Percentiles rank a stretch among this genome's conserved stretches.
Conservation (phyloP, 805 yeast genomes). For the Saccharomyces jurei region DNA sequence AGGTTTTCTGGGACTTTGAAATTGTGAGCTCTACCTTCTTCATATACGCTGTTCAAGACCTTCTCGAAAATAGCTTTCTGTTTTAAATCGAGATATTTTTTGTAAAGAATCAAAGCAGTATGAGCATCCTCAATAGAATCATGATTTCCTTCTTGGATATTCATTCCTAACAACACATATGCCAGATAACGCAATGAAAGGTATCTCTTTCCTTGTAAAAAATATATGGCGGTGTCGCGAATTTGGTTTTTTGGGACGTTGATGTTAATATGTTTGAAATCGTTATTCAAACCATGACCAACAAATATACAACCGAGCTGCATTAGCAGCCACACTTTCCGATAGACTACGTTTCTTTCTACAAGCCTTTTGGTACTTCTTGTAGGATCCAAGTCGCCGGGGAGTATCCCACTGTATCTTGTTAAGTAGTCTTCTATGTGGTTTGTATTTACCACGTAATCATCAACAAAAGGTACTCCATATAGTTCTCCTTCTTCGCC, state of each 20-base stretch:
- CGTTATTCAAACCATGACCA: constrained; percentile 89
- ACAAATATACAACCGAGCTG: constrained; percentile 87
- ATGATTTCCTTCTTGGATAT: constrained; percentile 88
- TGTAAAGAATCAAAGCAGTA: constrained; percentile 73
- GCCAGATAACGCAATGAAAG: constrained; percentile 81
- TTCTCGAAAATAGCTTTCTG: constrained; percentile 51
- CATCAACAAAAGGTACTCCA: constrained; percentile 85
- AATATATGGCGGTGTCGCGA: constrained; percentile 80
- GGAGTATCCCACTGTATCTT: constrained; percentile 85
- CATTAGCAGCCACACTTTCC: constrained; percentile 82
- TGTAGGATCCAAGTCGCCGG: constrained; percentile 75
- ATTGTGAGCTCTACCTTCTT: constrained; percentile 44
- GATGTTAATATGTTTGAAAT: constrained; percentile 86
- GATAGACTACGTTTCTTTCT: constrained; percentile 70
- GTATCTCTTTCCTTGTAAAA: constrained; percentile 67
- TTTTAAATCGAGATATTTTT: constrained; percentile 57
- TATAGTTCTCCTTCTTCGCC: constrained; percentile 57
- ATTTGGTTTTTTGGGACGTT: constrained; percentile 82
- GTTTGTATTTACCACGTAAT: constrained; percentile 69
- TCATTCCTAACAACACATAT: constrained; percentile 61
- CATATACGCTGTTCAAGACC: constrained; percentile 58
- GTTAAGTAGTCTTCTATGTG: constrained; percentile 81
- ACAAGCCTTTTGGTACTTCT: constrained; percentile 64
- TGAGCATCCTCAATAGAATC: constrained; percentile 95
- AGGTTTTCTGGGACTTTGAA: constrained; percentile 24